These are phyloP conservation scores for Phytophthora meadii DNA, from an alignment of 352 stramenopile genomes.

Conservation along the genomic window DNA sequence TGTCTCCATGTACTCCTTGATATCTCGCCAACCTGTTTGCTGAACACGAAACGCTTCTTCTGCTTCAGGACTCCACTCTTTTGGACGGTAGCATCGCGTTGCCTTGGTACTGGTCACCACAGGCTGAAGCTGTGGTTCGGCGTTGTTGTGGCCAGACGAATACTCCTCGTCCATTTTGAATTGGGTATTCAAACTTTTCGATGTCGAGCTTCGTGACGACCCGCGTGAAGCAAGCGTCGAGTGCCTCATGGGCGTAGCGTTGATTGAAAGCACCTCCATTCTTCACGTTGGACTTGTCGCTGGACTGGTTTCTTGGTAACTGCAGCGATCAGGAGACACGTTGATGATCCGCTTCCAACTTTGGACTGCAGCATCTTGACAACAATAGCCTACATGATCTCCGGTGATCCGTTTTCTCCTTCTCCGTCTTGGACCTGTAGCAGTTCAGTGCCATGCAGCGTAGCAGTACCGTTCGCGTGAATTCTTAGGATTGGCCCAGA, in stretches of 20 bases:
- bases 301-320: constrained; percentile 6
- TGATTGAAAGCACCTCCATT: constrained; percentile 51
- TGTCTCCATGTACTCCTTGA: constrained; percentile 85
- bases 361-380: background rate
- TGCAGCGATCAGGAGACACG: background rate
- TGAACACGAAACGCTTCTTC: constrained; percentile 84
- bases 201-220: constrained; percentile 28
- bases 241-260: constrained; percentile 37
- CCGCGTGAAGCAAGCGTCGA: constrained; percentile 49
- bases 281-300: background rate
- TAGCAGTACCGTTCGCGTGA: background rate
- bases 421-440: constrained; percentile 11
- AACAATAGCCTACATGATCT: constrained; percentile 14
- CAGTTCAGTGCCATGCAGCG: constrained; percentile 1
- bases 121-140: constrained; percentile 32
- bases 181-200: constrained; percentile 31
- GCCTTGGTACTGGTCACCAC: constrained; percentile 62
- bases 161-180: constrained; percentile 70
- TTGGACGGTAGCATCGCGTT: constrained; percentile 66
- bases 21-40: constrained; percentile 73
- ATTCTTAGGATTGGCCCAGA: background rate
- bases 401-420: constrained; percentile 9
- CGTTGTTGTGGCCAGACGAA: constrained; percentile 33
- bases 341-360: background rate
- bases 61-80: constrained; percentile 72